A percentile compares a stretch with the other conserved stretches of the same genome.
Conservation (phyloP, 1,139 yeast genomes). For the Pichia sp. region DNA sequence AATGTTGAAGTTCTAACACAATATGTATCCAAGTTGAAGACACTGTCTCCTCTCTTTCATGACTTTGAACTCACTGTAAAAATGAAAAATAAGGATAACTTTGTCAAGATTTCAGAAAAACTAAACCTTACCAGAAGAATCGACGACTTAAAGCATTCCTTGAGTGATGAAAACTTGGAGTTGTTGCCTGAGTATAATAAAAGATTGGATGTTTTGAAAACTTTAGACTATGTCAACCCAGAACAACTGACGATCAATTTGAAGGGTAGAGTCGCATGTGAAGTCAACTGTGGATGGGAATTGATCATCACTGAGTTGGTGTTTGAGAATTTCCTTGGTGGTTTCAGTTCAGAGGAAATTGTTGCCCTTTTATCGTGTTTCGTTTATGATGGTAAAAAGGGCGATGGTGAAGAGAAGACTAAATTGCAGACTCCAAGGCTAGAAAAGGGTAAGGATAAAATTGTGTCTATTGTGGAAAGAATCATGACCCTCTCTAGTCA, state of each 20-base stretch:
- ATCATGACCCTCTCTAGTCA: slow-evolving; percentile 56
- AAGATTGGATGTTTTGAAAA: slow-evolving; percentile 67
- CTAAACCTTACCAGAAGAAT: slow-evolving; percentile 45
- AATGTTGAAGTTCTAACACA: slow-evolving; percentile 41
- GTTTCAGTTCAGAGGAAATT: slow-evolving; percentile 91
- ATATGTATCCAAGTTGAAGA: slow-evolving; percentile 15
- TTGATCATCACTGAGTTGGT: slow-evolving; percentile 82
- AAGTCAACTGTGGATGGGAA: slow-evolving; percentile 87
- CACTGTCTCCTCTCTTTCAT: slow-evolving; percentile 20
- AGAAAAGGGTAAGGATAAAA: slow-evolving; percentile 67
- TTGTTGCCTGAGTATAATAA: slow-evolving; percentile 91
- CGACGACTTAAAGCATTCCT: slow-evolving; percentile 46
- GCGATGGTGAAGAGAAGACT: slow-evolving; percentile 35
- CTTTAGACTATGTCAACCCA: slow-evolving; percentile 67
- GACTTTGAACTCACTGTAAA: slow-evolving; percentile 28
- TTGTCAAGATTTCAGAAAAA: slow-evolving; percentile 39
- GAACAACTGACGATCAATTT: slow-evolving; percentile 45
- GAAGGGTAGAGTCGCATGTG: slow-evolving; percentile 73
- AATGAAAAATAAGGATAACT: slow-evolving; percentile 41
- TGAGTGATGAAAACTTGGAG: slow-evolving; percentile 85
- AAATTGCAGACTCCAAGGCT: slow-evolving; percentile 70
- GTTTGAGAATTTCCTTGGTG: slow-evolving; percentile 85
- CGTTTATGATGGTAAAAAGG: slow-evolving; percentile 80
- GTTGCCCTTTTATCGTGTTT: slow-evolving; percentile 89
- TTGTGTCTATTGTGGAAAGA: slow-evolving; percentile 61